A percentile compares a stretch with the other conserved stretches of the same genome.
Conservation (phyloP, 1,284 basidiomycete species). For the Cutaneotrichosporon dermatis region DNA sequence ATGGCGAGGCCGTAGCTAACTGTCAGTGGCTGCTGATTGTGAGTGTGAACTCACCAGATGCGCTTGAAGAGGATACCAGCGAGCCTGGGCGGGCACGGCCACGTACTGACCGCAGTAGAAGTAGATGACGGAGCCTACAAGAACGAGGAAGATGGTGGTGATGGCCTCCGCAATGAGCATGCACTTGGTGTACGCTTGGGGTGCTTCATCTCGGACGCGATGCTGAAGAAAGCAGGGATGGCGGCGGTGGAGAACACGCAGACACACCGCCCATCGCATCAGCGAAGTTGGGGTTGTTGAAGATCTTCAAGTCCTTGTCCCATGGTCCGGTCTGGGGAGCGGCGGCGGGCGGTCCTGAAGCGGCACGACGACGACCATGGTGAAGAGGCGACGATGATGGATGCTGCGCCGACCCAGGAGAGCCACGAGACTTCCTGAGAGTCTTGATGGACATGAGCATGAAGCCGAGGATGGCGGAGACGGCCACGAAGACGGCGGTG, state of each 20-base stretch:
- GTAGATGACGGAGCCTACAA: constrained; percentile 20
- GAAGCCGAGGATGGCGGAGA: constrained; percentile 25
- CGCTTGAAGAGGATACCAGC: constrained; percentile 38
- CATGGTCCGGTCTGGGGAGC: constrained; percentile 35
- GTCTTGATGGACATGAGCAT: constrained; percentile 33
- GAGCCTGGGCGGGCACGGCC: constrained; percentile 33
- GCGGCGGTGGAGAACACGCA: constrained; percentile 28
- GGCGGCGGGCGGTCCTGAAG: constrained; percentile 35
- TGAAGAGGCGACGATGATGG: constrained; percentile 34
- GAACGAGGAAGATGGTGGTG: constrained; percentile 13
- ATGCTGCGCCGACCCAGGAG: constrained; percentile 36
- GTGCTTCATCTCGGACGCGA: constrained; percentile 41
- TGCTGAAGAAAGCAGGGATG: constrained; percentile 27
- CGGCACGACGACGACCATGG: constrained; percentile 39
- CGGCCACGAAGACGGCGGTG: constrained; percentile 34
- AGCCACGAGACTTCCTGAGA: constrained; percentile 34
- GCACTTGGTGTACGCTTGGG: constrained; percentile 28
- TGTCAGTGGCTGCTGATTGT: constrained; percentile 42
- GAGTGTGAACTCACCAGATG: constrained; percentile 10
- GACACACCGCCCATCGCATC: constrained; percentile 32
- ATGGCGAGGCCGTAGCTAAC: constrained; percentile 43
- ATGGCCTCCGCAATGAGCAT: constrained; percentile 25
- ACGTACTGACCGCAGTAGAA: constrained; percentile 27
- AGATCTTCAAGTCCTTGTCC: constrained; percentile 32
- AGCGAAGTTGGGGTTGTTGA: constrained; percentile 26